Conservation (phyloP, 1,284 basidiomycete genomes). For the Pyrrhoderma lamaoense region DNA sequence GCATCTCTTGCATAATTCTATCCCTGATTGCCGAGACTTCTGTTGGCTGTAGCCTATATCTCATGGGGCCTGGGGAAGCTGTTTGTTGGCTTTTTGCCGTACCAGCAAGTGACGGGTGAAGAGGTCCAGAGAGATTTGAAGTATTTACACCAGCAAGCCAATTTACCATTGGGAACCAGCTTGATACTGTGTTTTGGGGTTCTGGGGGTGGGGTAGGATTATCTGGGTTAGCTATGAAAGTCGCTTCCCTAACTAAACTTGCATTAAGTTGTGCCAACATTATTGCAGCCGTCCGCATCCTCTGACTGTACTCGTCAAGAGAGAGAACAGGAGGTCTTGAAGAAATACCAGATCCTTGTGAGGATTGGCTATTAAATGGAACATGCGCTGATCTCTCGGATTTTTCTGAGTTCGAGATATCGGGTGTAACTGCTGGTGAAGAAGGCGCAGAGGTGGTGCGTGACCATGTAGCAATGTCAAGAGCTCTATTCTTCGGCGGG, state of each 20-base stretch:
- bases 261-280: constrained; percentile 98
- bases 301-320: constrained; percentile 94
- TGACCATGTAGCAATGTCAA: constrained; percentile 82
- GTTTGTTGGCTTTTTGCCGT: constrained; percentile 14
- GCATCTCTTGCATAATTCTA: constrained; percentile 99
- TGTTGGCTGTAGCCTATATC: constrained; percentile 63
- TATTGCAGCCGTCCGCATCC: constrained; percentile 96
- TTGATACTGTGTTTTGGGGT: not conserved
- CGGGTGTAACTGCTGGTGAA: constrained; percentile 35
- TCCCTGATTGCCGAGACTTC: constrained; percentile 89
- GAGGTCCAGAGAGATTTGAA: constrained; percentile 20
- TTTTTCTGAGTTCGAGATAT: constrained; percentile 18
- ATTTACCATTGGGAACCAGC: constrained; percentile 13
- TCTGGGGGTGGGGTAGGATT: constrained; percentile 5
- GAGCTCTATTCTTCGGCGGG: constrained; percentile 81
- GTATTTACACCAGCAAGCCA: constrained; percentile 15
- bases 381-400: constrained; percentile 11
- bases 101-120: constrained; percentile 28
- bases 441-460: constrained; percentile 48
- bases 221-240: constrained; percentile 9
- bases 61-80: constrained; percentile 24
- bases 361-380: not conserved
- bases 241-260: constrained; percentile 50
- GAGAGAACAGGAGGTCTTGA: constrained; percentile 31
- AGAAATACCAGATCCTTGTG: constrained; percentile 3